phyloP scores from a whole-genome alignment of 768 basidiomycete species.

The Xanthoconium stramineum region DNA sequence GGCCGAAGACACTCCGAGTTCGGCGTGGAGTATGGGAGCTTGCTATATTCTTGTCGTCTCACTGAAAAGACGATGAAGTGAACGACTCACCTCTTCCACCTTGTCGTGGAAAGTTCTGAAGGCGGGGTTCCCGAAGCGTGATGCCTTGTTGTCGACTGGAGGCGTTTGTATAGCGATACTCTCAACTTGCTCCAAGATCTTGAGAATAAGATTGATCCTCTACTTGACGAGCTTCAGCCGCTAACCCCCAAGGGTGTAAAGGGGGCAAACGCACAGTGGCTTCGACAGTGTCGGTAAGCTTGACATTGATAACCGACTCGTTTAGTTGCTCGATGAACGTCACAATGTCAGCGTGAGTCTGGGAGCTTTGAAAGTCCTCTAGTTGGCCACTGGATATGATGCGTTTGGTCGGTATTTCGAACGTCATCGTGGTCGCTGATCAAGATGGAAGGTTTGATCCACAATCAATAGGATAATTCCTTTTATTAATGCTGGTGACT shows the following conservation, averaged over 20 bases:
- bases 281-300: slow-evolving; percentile 62
- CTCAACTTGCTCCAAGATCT: slow-evolving; percentile 65
- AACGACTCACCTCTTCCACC: slow-evolving; percentile 54
- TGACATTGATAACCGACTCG: slow-evolving; percentile 68
- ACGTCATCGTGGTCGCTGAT: slow-evolving; percentile 32
- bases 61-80: background rate
- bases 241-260: background rate
- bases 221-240: slow-evolving; percentile 29
- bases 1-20: slow-evolving; percentile 57
- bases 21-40: slow-evolving; percentile 54
- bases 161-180: slow-evolving; percentile 67
- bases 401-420: slow-evolving; percentile 57
- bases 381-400: slow-evolving; percentile 80
- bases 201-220: slow-evolving; percentile 62
- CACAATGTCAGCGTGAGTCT: slow-evolving; percentile 65
- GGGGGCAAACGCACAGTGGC: slow-evolving; percentile 51
- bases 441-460: background rate
- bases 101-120: slow-evolving; percentile 90
- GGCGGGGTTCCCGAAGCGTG: slow-evolving; percentile 96
- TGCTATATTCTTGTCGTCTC: slow-evolving; percentile 33
- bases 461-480: no score
- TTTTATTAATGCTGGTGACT: background rate
- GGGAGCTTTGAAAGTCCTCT: slow-evolving; percentile 72
- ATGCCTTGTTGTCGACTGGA: slow-evolving; percentile 84
- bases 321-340: slow-evolving; percentile 75